These are phyloP conservation scores for Coemansia sp. DNA, from an alignment of 371 early-diverging fungal genomes.

Conservation along the genomic window DNA sequence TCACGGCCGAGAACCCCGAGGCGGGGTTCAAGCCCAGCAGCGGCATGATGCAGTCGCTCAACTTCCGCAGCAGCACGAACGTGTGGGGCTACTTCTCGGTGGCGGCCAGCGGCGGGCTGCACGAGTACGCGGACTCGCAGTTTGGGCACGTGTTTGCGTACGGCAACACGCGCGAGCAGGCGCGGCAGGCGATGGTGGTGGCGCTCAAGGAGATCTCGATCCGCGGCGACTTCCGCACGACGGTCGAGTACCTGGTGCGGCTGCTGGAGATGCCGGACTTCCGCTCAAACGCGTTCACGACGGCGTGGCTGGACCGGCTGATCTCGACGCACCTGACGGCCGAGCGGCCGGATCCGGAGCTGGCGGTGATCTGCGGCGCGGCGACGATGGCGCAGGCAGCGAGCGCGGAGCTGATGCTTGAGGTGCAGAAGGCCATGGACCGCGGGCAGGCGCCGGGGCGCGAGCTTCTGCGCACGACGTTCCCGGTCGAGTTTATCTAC, in stretches of 20 bases:
- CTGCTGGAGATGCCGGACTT: conserved; percentile 90
- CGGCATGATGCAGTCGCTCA: conserved; percentile 94
- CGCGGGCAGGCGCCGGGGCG: conserved; percentile 89
- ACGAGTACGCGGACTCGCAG: conserved; percentile 98
- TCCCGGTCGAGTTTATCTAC: conserved; percentile 86
- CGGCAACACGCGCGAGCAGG: conserved; percentile 90
- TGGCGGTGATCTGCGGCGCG: conserved; percentile 92
- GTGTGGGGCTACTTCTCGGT: conserved; percentile 99
- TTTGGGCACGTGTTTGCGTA: conserved; percentile 99
- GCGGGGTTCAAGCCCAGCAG: conserved; percentile 97
- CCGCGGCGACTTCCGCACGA: conserved; percentile 97
- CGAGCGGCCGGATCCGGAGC: conserved; percentile 85
- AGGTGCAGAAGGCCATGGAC: conserved; percentile 79
- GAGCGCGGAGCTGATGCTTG: conserved; percentile 63
- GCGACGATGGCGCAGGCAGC: conserved; percentile 78
- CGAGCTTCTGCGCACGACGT: conserved; percentile 71
- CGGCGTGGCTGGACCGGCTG: conserved; percentile 94
- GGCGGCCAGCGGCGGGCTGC: conserved; percentile 89
- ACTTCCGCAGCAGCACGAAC: conserved; percentile 90
- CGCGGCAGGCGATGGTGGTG: conserved; percentile 94
- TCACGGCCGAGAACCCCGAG: conserved; percentile 99
- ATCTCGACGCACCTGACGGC: conserved; percentile 85
- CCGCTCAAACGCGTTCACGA: conserved; percentile 86
- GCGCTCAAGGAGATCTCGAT: conserved; percentile 97
- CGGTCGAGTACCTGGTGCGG: conserved; percentile 94